Percentiles rank a stretch among this genome's conserved stretches.
Evolutionary conservation across 495 filamentous ascomycete species (phyloP).

Genomic region (Penicillium soppii): DNA sequence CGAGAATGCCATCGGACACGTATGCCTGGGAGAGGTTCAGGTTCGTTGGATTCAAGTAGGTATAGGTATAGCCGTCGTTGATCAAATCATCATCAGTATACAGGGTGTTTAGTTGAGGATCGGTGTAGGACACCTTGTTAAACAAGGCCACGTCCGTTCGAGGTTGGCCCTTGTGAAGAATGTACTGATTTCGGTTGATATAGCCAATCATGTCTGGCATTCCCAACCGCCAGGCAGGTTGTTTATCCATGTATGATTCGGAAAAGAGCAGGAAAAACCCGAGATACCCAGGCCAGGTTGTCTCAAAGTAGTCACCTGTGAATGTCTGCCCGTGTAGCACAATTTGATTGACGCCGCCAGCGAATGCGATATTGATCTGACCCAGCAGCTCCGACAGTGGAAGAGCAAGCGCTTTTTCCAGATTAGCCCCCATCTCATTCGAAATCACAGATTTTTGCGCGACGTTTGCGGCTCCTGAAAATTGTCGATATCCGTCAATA

Average conservation of each 20-base stretch:
- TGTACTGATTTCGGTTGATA: background rate
- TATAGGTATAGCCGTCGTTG: background rate
- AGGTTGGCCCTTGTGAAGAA: background rate
- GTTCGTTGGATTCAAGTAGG: background rate
- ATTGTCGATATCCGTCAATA: slow-evolving; percentile 48
- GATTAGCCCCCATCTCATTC: background rate
- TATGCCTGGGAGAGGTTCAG: slow-evolving; percentile 12
- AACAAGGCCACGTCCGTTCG: background rate
- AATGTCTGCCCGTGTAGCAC: background rate
- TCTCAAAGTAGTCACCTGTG: background rate
- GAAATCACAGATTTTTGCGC: slow-evolving; percentile 18
- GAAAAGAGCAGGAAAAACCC: background rate
- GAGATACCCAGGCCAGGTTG: background rate
- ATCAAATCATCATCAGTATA: background rate
- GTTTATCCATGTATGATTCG: background rate
- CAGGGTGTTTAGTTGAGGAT: background rate
- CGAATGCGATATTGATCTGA: background rate
- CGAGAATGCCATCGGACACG: slow-evolving; percentile 36
- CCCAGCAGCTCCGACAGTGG: background rate
- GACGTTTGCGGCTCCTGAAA: slow-evolving; percentile 43
- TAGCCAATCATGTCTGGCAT: background rate
- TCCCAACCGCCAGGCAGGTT: background rate
- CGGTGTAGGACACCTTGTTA: background rate
- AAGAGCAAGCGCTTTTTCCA: background rate
- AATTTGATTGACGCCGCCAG: background rate